Evolutionary conservation across 2,329 filamentous ascomycete genomes (phyloP).

Genomic region (Diaporthe australafricana): DNA sequence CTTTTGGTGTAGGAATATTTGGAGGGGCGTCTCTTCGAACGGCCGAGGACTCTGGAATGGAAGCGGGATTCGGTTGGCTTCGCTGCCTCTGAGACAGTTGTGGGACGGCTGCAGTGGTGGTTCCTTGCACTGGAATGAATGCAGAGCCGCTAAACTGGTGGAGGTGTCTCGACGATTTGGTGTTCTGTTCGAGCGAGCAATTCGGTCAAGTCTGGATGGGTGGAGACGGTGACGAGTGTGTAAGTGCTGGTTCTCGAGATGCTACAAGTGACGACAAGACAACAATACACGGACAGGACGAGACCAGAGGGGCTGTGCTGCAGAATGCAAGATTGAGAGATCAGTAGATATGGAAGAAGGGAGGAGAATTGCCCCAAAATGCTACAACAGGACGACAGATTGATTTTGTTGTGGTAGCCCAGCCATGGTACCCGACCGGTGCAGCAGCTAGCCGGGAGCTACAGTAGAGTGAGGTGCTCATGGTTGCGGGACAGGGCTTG

Average conservation of each 20-base stretch:
- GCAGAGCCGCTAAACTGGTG: not conserved
- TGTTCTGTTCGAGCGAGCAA: not conserved
- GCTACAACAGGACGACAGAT: not conserved
- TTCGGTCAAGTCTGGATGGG: not conserved
- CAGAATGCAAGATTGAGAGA: not conserved
- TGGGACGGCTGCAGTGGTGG: not conserved
- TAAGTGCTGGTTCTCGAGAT: not conserved
- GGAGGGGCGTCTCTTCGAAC: not conserved
- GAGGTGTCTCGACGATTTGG: not conserved
- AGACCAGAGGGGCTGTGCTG: not conserved
- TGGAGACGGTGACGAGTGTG: constrained; percentile 12
- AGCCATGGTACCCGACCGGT: not conserved
- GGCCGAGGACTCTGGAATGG: not conserved
- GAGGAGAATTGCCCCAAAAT: not conserved
- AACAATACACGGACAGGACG: not conserved
- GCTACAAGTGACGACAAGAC: no score
- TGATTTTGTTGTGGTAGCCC: not conserved
- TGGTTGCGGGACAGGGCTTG: no score
- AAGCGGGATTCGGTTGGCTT: not conserved
- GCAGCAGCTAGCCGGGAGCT: not conserved
- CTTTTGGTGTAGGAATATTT: not conserved
- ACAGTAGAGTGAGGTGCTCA: not conserved
- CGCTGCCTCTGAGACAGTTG: not conserved
- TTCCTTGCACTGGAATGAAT: not conserved
- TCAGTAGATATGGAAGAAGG: not conserved